These are phyloP conservation scores for Trypanosoma rangeli DNA, from an alignment of 208 protist genomes.

Conservation along the genomic window DNA sequence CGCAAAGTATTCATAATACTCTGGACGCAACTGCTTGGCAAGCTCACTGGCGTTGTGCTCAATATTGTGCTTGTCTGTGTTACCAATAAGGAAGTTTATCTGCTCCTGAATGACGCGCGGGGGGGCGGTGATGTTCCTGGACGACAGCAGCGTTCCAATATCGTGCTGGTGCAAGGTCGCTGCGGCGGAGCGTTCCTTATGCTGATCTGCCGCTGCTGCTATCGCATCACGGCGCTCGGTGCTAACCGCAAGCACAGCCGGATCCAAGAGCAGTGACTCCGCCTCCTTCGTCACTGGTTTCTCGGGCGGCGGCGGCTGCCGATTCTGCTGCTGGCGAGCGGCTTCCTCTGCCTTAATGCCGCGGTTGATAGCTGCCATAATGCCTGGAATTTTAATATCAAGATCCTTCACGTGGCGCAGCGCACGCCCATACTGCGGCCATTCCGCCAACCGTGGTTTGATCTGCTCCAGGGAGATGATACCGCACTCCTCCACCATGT, in stretches of 20 bases:
- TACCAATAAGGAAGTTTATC: slow-evolving; percentile 92
- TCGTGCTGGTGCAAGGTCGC: slow-evolving; percentile 85
- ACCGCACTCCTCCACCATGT: slow-evolving; percentile 96
- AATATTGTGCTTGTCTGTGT: slow-evolving; percentile 86
- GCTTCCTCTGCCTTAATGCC: slow-evolving; percentile 78
- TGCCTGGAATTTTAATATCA: slow-evolving; percentile 87
- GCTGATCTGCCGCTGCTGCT: slow-evolving; percentile 29
- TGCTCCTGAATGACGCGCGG: slow-evolving; percentile 89
- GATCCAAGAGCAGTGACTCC: slow-evolving; percentile 54
- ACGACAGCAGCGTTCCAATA: slow-evolving; percentile 80
- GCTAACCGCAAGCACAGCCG: slow-evolving; percentile 61
- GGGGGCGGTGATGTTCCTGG: slow-evolving; percentile 72
- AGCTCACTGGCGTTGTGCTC: slow-evolving; percentile 84
- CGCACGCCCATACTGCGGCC: slow-evolving; percentile 92
- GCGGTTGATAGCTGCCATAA: slow-evolving; percentile 85
- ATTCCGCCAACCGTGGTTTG: slow-evolving; percentile 93
- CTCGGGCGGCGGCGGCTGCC: slow-evolving; percentile 22
- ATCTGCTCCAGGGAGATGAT: slow-evolving; percentile 95
- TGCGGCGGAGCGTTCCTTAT: slow-evolving; percentile 35
- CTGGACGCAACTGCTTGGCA: slow-evolving; percentile 69
- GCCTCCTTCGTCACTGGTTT: slow-evolving; percentile 28
- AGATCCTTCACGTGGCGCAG: slow-evolving; percentile 85
- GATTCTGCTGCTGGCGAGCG: slow-evolving; percentile 31
- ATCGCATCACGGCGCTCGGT: slow-evolving; percentile 28
- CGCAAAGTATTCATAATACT: slow-evolving; percentile 93